Evolutionary conservation across 208 protist species (phyloP).

Genomic region (Leishmania turanica): DNA sequence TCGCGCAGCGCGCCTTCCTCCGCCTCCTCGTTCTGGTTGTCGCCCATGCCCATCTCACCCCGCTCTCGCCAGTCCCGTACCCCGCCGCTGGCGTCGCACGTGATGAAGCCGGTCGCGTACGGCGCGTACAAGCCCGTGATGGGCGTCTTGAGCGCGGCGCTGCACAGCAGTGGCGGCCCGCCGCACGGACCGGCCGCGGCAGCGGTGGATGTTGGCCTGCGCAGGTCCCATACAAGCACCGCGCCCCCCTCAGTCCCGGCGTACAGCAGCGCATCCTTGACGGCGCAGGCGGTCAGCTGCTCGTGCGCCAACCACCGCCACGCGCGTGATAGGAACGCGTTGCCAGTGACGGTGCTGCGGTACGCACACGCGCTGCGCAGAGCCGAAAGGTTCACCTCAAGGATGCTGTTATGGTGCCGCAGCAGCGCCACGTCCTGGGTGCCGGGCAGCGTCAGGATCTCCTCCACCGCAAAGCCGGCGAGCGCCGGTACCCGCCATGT

Average conservation of each 20-base stretch:
- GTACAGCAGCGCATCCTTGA: constrained; percentile 59
- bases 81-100: constrained; percentile 56
- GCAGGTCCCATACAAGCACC: constrained; percentile 69
- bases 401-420: constrained; percentile 46
- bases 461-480: constrained; percentile 39
- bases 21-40: constrained; percentile 9
- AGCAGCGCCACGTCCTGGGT: constrained; percentile 38
- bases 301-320: constrained; percentile 68
- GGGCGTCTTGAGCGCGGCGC: constrained; percentile 30
- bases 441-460: constrained; percentile 47
- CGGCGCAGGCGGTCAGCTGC: constrained; percentile 46
- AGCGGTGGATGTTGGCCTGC: constrained; percentile 20
- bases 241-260: constrained; percentile 64
- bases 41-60: constrained; percentile 11
- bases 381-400: constrained; percentile 42
- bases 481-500: constrained; percentile 46
- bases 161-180: constrained; percentile 25
- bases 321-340: constrained; percentile 40
- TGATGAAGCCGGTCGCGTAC: constrained; percentile 53
- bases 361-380: constrained; percentile 28
- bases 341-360: constrained; percentile 17
- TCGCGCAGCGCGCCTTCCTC: constrained; percentile 19
- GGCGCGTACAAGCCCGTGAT: constrained; percentile 65
- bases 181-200: not conserved
- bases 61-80: constrained; percentile 54